Conservation (phyloP, 768 basidiomycete genomes). For the Amanita exitialis region DNA sequence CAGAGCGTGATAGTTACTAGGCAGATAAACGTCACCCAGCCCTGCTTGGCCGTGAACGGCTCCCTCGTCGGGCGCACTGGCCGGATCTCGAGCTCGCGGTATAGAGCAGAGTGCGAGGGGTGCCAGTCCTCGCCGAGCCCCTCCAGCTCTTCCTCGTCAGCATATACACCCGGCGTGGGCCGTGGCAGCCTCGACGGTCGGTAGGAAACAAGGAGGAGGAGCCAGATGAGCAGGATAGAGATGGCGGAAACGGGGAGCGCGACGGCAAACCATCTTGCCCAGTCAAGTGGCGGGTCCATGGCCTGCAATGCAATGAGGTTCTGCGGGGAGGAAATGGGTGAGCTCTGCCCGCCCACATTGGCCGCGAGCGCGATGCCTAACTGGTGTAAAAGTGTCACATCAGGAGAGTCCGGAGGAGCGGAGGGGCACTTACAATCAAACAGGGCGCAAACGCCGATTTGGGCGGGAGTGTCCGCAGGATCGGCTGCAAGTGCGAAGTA, state of each 20-base stretch:
- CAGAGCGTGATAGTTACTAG: slow-evolving; percentile 79
- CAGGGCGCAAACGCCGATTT: slow-evolving; percentile 83
- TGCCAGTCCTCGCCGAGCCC: slow-evolving; percentile 38
- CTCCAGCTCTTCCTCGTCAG: slow-evolving; percentile 24
- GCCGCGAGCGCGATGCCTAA: slow-evolving; percentile 96
- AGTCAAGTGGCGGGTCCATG: slow-evolving; percentile 82
- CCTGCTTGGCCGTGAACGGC: slow-evolving; percentile 74
- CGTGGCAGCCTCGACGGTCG: slow-evolving; percentile 61
- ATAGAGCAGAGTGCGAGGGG: not conserved
- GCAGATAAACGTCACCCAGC: slow-evolving; percentile 81
- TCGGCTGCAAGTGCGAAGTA: slow-evolving; percentile 51
- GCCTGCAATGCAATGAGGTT: slow-evolving; percentile 86
- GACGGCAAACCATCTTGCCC: slow-evolving; percentile 91
- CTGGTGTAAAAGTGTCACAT: slow-evolving; percentile 25
- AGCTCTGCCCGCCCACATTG: slow-evolving; percentile 95
- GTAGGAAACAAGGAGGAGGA: slow-evolving; percentile 77
- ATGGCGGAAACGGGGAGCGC: slow-evolving; percentile 83
- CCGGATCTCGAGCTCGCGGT: slow-evolving; percentile 37
- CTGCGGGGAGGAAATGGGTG: slow-evolving; percentile 96
- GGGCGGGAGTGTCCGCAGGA: slow-evolving; percentile 82
- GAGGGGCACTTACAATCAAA: slow-evolving; percentile 60
- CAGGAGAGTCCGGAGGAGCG: not conserved
- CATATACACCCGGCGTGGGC: slow-evolving; percentile 23
- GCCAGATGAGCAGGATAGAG: slow-evolving; percentile 88
- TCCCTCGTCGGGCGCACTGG: slow-evolving; percentile 80